phyloP scores from a whole-genome alignment of 2,329 filamentous ascomycete species.

The Colletotrichum sansevieriae region DNA sequence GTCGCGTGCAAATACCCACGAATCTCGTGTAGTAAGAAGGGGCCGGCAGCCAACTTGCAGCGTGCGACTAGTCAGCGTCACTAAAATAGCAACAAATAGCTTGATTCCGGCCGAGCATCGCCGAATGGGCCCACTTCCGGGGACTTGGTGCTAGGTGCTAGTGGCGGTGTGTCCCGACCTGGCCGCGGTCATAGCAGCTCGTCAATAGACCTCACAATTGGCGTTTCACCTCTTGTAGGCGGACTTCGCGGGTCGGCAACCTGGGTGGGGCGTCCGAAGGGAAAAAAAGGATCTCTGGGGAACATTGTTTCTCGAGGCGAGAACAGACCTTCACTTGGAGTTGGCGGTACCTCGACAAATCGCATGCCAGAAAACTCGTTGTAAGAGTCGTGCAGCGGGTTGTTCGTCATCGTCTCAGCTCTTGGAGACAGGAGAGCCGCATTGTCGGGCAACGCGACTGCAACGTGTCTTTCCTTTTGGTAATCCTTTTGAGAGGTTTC shows the following conservation, averaged over 20 bases:
- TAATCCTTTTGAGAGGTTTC: conserved; percentile 46
- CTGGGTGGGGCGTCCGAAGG: conserved; percentile 65
- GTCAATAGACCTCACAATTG: conserved; percentile 83
- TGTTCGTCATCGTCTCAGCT: conserved; percentile 78
- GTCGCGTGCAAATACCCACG: neutral
- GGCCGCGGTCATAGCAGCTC: conserved; percentile 72
- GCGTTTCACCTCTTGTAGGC: conserved; percentile 78
- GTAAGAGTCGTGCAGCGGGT: conserved; percentile 68
- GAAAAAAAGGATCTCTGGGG: conserved; percentile 64
- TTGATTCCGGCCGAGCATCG: conserved; percentile 26
- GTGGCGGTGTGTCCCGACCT: conserved; percentile 29
- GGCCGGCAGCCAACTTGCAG: neutral
- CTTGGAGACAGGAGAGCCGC: conserved; percentile 78
- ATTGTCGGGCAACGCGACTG: conserved; percentile 56
- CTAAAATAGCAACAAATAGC: conserved; percentile 25
- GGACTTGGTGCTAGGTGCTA: conserved; percentile 26
- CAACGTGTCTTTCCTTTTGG: conserved; percentile 52
- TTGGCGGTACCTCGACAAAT: conserved; percentile 66
- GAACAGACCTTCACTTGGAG: conserved; percentile 65
- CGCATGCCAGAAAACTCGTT: conserved; percentile 61
- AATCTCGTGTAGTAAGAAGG: conserved; percentile 13
- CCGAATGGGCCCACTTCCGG: conserved; percentile 24
- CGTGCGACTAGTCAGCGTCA: conserved; percentile 19
- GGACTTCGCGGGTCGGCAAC: conserved; percentile 79
- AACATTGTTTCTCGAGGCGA: conserved; percentile 67